Evolutionary conservation across 2,329 filamentous ascomycete genomes (phyloP).

Genomic region (Epichloe coenophiala): DNA sequence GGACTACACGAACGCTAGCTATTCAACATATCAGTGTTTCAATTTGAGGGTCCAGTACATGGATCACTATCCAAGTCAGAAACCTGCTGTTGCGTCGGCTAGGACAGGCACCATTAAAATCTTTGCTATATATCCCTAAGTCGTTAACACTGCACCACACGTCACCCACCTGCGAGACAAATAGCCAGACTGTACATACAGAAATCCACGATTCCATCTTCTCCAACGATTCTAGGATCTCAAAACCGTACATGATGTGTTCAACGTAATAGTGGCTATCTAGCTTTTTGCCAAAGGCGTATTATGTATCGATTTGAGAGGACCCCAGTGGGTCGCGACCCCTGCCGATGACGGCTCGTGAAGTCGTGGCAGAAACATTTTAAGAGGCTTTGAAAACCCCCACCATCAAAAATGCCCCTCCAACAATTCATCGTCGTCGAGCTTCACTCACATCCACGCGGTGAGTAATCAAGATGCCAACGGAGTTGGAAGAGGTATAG

Average conservation of each 20-base stretch:
- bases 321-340: slow-evolving; percentile 10
- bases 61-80: too few species aligned
- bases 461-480: slow-evolving; percentile 42
- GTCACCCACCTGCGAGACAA: not conserved
- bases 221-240: too few species aligned
- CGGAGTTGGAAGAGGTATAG: slow-evolving; percentile 60
- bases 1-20: too few species aligned
- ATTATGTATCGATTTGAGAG: too few species aligned
- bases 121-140: not conserved
- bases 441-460: not conserved
- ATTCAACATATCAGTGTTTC: too few species aligned
- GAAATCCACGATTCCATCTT: too few species aligned
- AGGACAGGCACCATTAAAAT: not conserved
- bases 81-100: not conserved
- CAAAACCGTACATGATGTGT: too few species aligned
- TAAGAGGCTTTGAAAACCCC: slow-evolving; percentile 6
- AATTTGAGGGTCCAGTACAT: too few species aligned
- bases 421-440: slow-evolving; percentile 3
- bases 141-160: not conserved
- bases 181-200: too few species aligned
- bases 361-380: not conserved
- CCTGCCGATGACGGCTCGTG: slow-evolving; percentile 7
- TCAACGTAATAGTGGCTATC: too few species aligned
- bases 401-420: slow-evolving; percentile 12
- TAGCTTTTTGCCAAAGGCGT: too few species aligned